phyloP scores from a whole-genome alignment of 331 rosid genomes.

The Pyrus hybrid region DNA sequence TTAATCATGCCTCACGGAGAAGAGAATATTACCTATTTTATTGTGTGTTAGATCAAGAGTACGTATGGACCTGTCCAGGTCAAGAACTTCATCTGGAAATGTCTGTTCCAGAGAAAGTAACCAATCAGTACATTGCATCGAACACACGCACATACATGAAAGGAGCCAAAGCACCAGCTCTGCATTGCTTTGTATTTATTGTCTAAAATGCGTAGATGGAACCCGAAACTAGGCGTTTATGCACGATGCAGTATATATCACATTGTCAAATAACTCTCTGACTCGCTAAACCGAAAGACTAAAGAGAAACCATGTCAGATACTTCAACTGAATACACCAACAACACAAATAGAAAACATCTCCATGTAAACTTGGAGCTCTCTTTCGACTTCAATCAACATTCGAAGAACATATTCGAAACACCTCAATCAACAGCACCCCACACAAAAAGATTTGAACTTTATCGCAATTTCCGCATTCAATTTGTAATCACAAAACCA shows the following conservation, averaged over 20 bases:
- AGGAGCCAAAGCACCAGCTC: not conserved
- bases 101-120: conserved; percentile 31
- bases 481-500: not conserved
- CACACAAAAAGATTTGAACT: too few species aligned
- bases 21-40: conserved; percentile 54
- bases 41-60: conserved; percentile 84
- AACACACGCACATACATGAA: not conserved
- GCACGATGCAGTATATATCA: not conserved
- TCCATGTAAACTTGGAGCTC: not conserved
- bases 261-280: not conserved
- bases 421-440: not conserved
- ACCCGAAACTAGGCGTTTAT: not conserved
- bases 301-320: too few species aligned
- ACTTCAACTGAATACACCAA: too few species aligned
- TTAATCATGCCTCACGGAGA: not conserved
- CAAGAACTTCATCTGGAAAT: conserved; percentile 82
- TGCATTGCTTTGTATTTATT: too few species aligned
- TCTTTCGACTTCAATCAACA: not conserved
- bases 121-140: not conserved
- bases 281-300: not conserved
- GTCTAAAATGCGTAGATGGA: too few species aligned
- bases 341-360: not conserved
- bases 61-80: conserved; percentile 65
- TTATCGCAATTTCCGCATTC: too few species aligned
- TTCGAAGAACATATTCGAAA: not conserved